These are phyloP conservation scores for Fragaria vesca DNA, from an alignment of 306 rosid species.

Conservation along the genomic window DNA sequence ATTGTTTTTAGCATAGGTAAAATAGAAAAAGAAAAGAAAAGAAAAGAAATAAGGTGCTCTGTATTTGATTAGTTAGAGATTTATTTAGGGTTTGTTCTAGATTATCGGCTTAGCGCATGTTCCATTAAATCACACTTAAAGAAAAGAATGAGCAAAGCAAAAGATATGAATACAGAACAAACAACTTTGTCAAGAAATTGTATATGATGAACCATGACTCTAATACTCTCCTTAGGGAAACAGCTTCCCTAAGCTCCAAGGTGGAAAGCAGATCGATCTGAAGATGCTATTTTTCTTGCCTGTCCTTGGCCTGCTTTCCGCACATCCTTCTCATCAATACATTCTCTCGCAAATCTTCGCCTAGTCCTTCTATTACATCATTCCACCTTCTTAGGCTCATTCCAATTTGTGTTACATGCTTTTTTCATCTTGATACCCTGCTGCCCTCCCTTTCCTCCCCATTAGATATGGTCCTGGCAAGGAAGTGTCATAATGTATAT, in stretches of 20 bases:
- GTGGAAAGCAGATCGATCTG: neutral
- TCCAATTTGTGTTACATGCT: conserved; percentile 14
- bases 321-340: neutral
- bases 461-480: conserved; percentile 53
- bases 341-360: neutral
- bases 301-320: neutral
- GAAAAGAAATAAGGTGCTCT: too few species aligned
- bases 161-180: neutral
- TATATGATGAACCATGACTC: neutral
- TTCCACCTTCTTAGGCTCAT: neutral
- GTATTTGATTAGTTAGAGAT: too few species aligned
- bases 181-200: neutral
- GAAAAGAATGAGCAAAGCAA: neutral
- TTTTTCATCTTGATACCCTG: conserved; percentile 59
- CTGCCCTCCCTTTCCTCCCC: conserved; percentile 77
- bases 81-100: too few species aligned
- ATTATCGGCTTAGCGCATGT: neutral
- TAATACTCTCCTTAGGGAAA: neutral
- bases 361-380: neutral
- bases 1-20: too few species aligned
- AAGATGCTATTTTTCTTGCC: neutral
- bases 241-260: neutral
- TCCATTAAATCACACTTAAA: neutral
- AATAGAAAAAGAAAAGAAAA: too few species aligned
- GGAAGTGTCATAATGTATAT: conserved; percentile 40